phyloP scores from a whole-genome alignment of 2,329 filamentous ascomycete genomes.

The Orbilia javanica region DNA sequence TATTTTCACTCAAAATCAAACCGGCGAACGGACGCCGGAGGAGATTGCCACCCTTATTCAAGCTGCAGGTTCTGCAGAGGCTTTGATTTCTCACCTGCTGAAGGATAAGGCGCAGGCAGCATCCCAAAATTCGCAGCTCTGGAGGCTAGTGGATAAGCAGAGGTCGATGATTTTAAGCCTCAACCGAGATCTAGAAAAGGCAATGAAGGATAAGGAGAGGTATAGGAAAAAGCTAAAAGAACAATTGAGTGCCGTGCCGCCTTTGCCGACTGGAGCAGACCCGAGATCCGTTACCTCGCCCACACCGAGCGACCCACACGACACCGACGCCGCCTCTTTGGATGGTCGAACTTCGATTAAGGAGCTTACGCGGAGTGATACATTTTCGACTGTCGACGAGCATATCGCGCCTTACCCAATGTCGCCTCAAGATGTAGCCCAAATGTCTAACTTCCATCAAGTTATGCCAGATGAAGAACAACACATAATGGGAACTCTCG shows the following conservation, averaged over 20 bases:
- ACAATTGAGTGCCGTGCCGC: slow-evolving; percentile 68
- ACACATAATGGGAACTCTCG: slow-evolving; percentile 39
- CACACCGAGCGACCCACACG: slow-evolving; percentile 62
- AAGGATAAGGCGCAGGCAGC: slow-evolving; percentile 91
- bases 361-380: slow-evolving; percentile 47
- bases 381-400: slow-evolving; percentile 43
- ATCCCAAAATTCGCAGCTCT: slow-evolving; percentile 91
- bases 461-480: slow-evolving; percentile 55
- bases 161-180: slow-evolving; percentile 91
- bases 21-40: slow-evolving; percentile 71
- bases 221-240: slow-evolving; percentile 94
- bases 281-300: slow-evolving; percentile 61
- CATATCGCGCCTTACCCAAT: slow-evolving; percentile 49
- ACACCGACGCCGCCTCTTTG: slow-evolving; percentile 61
- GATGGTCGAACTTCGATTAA: slow-evolving; percentile 58
- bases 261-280: slow-evolving; percentile 62
- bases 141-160: slow-evolving; percentile 96
- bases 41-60: slow-evolving; percentile 85
- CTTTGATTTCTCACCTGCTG: slow-evolving; percentile 85
- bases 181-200: slow-evolving; percentile 92
- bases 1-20: slow-evolving; percentile 70
- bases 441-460: slow-evolving; percentile 23
- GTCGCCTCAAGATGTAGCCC: slow-evolving; percentile 41
- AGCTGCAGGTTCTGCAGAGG: slow-evolving; percentile 88
- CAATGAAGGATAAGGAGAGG: slow-evolving; percentile 92